These are phyloP conservation scores for Xylaria palmicola DNA, from an alignment of 495 filamentous ascomycete genomes.

Conservation along the genomic window DNA sequence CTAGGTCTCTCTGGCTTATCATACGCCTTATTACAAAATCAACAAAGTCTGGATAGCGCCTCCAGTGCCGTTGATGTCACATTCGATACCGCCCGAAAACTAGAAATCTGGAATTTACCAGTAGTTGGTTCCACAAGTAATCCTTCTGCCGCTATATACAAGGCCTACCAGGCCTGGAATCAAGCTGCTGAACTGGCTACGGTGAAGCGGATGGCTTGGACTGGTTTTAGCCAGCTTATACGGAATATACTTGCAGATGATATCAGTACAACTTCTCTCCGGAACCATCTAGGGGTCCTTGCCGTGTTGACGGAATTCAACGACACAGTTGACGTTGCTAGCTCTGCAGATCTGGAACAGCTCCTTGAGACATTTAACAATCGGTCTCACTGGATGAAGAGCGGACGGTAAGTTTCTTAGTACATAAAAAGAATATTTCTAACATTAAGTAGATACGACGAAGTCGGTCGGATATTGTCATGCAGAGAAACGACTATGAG, in stretches of 20 bases:
- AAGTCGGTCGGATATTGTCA: conserved; percentile 77
- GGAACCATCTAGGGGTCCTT: conserved; percentile 65
- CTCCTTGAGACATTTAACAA: conserved; percentile 60
- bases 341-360: conserved; percentile 58
- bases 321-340: conserved; percentile 64
- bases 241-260: conserved; percentile 52
- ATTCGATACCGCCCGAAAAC: conserved; percentile 76
- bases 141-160: conserved; percentile 69
- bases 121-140: conserved; percentile 61
- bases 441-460: conserved; percentile 60
- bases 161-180: conserved; percentile 75
- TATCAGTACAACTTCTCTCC: conserved; percentile 59
- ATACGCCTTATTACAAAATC: conserved; percentile 66
- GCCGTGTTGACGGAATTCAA: conserved; percentile 80
- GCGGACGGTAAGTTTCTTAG: conserved; percentile 58
- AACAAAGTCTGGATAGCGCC: conserved; percentile 54
- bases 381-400: conserved; percentile 75
- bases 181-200: conserved; percentile 56
- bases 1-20: conserved; percentile 72
- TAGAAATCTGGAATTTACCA: conserved; percentile 92
- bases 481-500: conserved; percentile 81
- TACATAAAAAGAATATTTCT: conserved; percentile 3
- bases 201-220: conserved; percentile 55
- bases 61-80: conserved; percentile 64
- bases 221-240: conserved; percentile 65